These are phyloP conservation scores for Telfairia occidentalis DNA, from an alignment of 331 rosid genomes.

Conservation along the genomic window DNA sequence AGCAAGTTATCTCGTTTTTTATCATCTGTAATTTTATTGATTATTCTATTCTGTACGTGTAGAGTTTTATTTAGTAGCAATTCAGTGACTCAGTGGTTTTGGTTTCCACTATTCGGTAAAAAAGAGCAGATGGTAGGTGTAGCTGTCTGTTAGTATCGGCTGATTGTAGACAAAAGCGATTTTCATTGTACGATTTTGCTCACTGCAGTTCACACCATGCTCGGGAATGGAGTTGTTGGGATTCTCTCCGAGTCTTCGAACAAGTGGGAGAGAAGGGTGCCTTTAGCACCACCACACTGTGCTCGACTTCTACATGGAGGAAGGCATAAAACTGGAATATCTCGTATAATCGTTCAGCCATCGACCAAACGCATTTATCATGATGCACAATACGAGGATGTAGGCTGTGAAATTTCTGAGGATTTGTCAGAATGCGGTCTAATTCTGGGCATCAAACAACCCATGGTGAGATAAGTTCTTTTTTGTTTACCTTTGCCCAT, in stretches of 20 bases:
- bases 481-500: not conserved
- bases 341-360: conserved; percentile 72
- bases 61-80: not conserved
- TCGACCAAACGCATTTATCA: conserved; percentile 73
- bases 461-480: conserved; percentile 35
- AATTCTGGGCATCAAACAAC: conserved; percentile 81
- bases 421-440: conserved; percentile 83
- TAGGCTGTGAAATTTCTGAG: conserved; percentile 78
- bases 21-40: not conserved
- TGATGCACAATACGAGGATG: conserved; percentile 67
- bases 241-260: conserved; percentile 62
- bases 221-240: conserved; percentile 88
- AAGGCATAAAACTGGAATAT: conserved; percentile 34
- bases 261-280: conserved; percentile 95
- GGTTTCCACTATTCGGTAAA: not conserved
- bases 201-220: conserved; percentile 30
- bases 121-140: not conserved
- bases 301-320: conserved; percentile 63
- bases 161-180: not conserved
- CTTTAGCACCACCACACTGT: conserved; percentile 81
- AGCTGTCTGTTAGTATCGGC: not conserved
- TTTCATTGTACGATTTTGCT: not conserved
- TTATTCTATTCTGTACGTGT: not conserved
- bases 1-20: not conserved
- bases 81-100: not conserved